Evolutionary conservation across 1,284 basidiomycete species (phyloP).

Genomic region (Ceratobasidium sp.): DNA sequence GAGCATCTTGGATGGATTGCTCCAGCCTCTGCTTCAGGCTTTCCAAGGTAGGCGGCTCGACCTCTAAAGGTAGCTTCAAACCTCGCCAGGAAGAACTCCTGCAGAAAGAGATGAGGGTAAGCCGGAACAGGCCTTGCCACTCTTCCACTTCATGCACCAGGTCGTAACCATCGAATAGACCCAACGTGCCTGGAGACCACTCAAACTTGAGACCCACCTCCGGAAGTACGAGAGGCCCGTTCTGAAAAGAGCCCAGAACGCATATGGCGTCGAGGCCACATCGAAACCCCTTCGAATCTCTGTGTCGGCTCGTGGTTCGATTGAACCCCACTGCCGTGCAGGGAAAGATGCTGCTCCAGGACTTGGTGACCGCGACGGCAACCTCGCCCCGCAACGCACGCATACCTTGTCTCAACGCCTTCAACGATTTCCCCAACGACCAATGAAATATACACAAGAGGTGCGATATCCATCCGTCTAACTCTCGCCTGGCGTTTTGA

Average conservation of each 20-base stretch:
- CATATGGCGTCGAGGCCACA: slow-evolving; percentile 13
- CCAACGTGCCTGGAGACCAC: slow-evolving; percentile 4
- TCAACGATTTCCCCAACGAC: too few species aligned
- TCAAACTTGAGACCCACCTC: slow-evolving; percentile 4
- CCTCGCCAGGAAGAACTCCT: neutral
- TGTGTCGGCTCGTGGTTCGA: neutral
- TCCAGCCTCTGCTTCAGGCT: too few species aligned
- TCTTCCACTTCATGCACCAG: neutral
- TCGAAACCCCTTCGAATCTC: slow-evolving; percentile 2
- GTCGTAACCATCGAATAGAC: slow-evolving; percentile 25
- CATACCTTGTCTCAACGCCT: too few species aligned
- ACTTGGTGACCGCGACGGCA: too few species aligned
- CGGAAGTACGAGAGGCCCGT: too few species aligned
- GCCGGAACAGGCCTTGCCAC: neutral
- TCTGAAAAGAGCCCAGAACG: neutral
- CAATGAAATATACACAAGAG: too few species aligned
- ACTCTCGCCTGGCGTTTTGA: too few species aligned
- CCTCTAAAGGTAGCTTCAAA: neutral
- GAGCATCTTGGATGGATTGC: too few species aligned
- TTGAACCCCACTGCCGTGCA: slow-evolving; percentile 4
- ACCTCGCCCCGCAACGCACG: too few species aligned
- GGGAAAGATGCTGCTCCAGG: slow-evolving; percentile 16
- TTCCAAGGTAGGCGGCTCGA: too few species aligned
- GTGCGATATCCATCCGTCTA: too few species aligned
- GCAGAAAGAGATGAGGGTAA: slow-evolving; percentile 4